These are phyloP conservation scores for Diaporthe vaccinii DNA, from an alignment of 2,329 filamentous ascomycete species.

Conservation along the genomic window DNA sequence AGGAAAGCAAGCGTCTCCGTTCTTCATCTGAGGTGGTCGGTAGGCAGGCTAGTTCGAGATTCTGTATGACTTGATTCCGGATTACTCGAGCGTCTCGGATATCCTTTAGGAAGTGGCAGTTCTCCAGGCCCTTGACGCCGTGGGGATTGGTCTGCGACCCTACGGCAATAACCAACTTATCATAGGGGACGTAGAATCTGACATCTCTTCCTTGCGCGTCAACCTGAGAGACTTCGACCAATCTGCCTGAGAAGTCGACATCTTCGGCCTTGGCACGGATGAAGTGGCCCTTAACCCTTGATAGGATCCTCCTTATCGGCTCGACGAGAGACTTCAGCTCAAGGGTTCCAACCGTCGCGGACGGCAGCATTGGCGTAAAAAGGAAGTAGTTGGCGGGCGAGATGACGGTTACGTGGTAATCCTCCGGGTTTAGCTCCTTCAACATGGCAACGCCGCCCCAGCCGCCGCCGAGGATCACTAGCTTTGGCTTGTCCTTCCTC, in stretches of 20 bases:
- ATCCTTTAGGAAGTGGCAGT: slow-evolving; percentile 96
- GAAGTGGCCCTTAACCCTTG: slow-evolving; percentile 86
- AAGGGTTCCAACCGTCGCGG: slow-evolving; percentile 94
- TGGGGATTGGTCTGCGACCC: slow-evolving; percentile 95
- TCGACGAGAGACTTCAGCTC: slow-evolving; percentile 93
- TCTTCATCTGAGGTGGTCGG: slow-evolving; percentile 93
- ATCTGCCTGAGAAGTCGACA: slow-evolving; percentile 90
- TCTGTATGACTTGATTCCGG: slow-evolving; percentile 88
- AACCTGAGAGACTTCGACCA: slow-evolving; percentile 86
- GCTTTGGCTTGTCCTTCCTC: slow-evolving; percentile 88
- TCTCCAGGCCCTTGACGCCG: slow-evolving; percentile 92
- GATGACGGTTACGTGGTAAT: slow-evolving; percentile 96
- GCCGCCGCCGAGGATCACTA: slow-evolving; percentile 93
- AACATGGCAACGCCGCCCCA: slow-evolving; percentile 95
- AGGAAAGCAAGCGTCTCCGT: slow-evolving; percentile 87
- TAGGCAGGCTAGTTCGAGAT: slow-evolving; percentile 91
- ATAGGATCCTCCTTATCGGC: slow-evolving; percentile 87
- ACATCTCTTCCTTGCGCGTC: slow-evolving; percentile 79
- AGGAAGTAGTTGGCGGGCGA: slow-evolving; percentile 97
- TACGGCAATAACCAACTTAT: slow-evolving; percentile 94
- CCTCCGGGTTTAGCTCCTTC: slow-evolving; percentile 89
- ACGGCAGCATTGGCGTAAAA: slow-evolving; percentile 98
- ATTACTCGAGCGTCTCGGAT: slow-evolving; percentile 93
- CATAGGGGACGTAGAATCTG: slow-evolving; percentile 95
- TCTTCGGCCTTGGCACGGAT: slow-evolving; percentile 88